Evolutionary conservation across 148 eudicot species (phyloP).

Genomic region (Pharnaceum exiguum): DNA sequence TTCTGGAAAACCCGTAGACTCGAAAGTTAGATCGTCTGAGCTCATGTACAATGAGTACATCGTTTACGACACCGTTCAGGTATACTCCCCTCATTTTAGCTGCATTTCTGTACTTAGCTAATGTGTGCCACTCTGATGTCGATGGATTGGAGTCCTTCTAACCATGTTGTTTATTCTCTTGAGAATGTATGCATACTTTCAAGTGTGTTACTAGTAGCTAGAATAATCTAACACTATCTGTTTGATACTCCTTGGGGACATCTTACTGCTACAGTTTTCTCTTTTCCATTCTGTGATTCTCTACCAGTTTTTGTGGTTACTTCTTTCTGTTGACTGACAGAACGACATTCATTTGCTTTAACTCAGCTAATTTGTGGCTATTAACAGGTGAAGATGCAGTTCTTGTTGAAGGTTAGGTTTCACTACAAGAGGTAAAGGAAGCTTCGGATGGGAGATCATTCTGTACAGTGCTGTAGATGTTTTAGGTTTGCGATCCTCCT

Average conservation of each 20-base stretch:
- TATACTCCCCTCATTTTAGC: constrained; percentile 19
- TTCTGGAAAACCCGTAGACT: constrained; percentile 87
- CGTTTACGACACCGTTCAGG: constrained; percentile 91
- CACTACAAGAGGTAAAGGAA: constrained; percentile 60
- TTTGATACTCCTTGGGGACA: no score
- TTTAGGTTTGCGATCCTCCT: not conserved
- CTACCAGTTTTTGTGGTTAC: not conserved
- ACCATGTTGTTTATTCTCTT: no score
- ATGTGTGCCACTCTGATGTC: no score
- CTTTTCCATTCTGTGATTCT: no score
- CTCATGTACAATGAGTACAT: constrained; percentile 96
- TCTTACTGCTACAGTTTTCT: no score
- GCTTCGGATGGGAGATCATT: not conserved
- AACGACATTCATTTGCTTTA: not conserved
- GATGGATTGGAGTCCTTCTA: no score
- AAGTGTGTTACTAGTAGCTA: no score
- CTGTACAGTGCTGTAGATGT: constrained; percentile 9
- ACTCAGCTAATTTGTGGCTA: not conserved
- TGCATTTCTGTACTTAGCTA: no score
- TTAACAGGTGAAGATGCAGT: constrained; percentile 93
- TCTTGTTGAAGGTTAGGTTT: constrained; percentile 84
- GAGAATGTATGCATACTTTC: no score
- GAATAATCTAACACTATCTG: no score
- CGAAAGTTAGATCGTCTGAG: constrained; percentile 67
- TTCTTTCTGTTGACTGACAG: not conserved